Evolutionary conservation across 2,329 filamentous ascomycete species (phyloP), one percentile per base, ranked within the genome.

Genomic region (Rhytidhysteron rufulum): DNA sequence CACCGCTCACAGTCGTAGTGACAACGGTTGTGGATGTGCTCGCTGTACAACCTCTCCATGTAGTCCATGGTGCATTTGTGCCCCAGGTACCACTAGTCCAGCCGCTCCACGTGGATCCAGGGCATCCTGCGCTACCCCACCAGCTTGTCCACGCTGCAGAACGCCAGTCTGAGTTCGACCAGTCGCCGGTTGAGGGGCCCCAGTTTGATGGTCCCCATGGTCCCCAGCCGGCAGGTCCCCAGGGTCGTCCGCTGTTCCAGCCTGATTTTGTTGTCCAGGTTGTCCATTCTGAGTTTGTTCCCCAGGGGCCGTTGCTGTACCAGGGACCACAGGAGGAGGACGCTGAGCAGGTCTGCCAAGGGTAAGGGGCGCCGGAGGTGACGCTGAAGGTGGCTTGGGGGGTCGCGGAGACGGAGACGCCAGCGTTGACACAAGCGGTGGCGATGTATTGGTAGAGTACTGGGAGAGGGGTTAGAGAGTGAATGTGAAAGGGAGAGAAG

Each of bases 141-240:
- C 35, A 37, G 8, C 13, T 6, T 5, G 58, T 64, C 63, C 63
- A 66, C 2, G 62, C 62, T 11, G 62, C 58, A 27, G 37, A 38
- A n/a, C n/a, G n/a, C n/a, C n/a, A n/a, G n/a, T n/a, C n/a, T n/a
- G n/a, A n/a, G 9, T 58, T 65, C 19, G 50, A 53, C 63, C 63
- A 66, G 0, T 56, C 52, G 0, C 61, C 62, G 1, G 51, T 44
- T 5, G 63, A 65, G 62, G 62, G 66, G 3, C 63, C 63, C 63
- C 63, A 66, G 8, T 22, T 37, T 9, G n/a, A 17, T 7, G 24
- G 20, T 6, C 24, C 24, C 10, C 35, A 37, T 3, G 6, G 24
- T 11, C 6, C 11, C 6, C n/a, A 10, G 13, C 35, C 35, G 15
- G 24, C 16, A 22, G 24, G 30, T 8, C 13, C 5, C 5, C 11